Conservation (phyloP, 116 monocot genomes). For the Iris pallida region DNA sequence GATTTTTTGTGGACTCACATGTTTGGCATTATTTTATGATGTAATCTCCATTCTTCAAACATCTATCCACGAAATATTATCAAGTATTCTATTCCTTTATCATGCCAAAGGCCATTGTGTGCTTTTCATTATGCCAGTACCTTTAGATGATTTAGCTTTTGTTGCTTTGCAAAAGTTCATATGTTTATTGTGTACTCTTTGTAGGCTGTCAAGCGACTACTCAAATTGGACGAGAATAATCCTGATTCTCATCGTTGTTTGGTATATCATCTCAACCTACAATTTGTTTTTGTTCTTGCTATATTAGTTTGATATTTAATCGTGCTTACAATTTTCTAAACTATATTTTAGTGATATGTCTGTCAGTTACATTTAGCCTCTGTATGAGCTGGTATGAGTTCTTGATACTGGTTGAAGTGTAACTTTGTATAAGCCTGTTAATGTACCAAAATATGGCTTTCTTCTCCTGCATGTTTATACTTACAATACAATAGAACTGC, state of each 20-base stretch:
- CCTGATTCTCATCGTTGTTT: slow-evolving; percentile 78
- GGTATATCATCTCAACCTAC: slow-evolving; percentile 39
- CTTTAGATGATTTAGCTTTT: background rate
- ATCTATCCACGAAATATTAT: too few species aligned
- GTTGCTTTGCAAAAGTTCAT: background rate
- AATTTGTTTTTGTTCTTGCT: background rate
- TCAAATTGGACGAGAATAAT: slow-evolving; percentile 54
- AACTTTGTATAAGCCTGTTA: too few species aligned
- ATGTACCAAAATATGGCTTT: too few species aligned
- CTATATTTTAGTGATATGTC: background rate
- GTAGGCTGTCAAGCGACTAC: slow-evolving; percentile 78
- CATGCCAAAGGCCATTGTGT: too few species aligned
- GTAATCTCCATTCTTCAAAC: too few species aligned
- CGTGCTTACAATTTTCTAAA: too few species aligned
- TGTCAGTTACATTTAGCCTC: background rate
- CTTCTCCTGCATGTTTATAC: too few species aligned
- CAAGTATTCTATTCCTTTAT: too few species aligned
- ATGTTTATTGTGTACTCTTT: background rate
- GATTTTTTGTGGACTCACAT: too few species aligned
- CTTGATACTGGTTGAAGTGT: background rate
- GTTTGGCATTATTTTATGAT: too few species aligned
- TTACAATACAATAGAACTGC: too few species aligned
- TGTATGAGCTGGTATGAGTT: background rate
- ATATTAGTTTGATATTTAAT: background rate
- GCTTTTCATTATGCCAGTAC: too few species aligned